Evolutionary conservation across 257 asterid species (phyloP).

Genomic region (Solanum tarijense): DNA sequence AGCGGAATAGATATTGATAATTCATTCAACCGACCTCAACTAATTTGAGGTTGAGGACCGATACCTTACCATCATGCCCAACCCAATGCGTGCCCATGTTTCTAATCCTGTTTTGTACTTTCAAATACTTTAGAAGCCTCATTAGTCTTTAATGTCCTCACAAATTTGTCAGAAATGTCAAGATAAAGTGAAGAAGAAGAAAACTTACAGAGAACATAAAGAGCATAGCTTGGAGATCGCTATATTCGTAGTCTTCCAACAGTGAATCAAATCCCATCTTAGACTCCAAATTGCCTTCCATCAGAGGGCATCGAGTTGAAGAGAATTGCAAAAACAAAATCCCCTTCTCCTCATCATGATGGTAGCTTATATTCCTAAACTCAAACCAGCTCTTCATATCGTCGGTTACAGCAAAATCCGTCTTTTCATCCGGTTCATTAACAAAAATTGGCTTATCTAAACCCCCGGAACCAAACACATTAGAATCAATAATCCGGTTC

Average conservation of each 20-base stretch:
- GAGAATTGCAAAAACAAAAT: slow-evolving; percentile 72
- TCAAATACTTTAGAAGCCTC: not conserved
- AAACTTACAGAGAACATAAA: slow-evolving; percentile 87
- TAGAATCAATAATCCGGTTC: slow-evolving; percentile 65
- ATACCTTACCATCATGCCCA: not conserved
- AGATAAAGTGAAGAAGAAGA: not conserved
- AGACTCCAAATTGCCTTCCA: slow-evolving; percentile 17
- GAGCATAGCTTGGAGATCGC: slow-evolving; percentile 82
- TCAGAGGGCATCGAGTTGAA: slow-evolving; percentile 18
- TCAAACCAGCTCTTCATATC: slow-evolving; percentile 55
- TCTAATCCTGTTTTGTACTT: not conserved
- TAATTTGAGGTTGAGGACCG: not conserved
- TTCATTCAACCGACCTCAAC: not conserved
- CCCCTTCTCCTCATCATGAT: slow-evolving; percentile 51
- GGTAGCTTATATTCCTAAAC: slow-evolving; percentile 58
- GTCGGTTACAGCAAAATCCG: slow-evolving; percentile 14
- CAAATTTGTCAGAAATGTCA: not conserved
- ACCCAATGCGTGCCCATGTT: not conserved
- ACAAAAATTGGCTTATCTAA: slow-evolving; percentile 39
- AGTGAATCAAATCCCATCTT: slow-evolving; percentile 37
- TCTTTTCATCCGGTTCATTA: slow-evolving; percentile 14
- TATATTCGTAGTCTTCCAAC: slow-evolving; percentile 51
- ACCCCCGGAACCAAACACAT: slow-evolving; percentile 71
- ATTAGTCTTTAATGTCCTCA: not conserved
- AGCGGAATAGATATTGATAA: not conserved